These are phyloP conservation scores for Podospora sp. DNA, from an alignment of 495 filamentous ascomycete species.

Conservation along the genomic window DNA sequence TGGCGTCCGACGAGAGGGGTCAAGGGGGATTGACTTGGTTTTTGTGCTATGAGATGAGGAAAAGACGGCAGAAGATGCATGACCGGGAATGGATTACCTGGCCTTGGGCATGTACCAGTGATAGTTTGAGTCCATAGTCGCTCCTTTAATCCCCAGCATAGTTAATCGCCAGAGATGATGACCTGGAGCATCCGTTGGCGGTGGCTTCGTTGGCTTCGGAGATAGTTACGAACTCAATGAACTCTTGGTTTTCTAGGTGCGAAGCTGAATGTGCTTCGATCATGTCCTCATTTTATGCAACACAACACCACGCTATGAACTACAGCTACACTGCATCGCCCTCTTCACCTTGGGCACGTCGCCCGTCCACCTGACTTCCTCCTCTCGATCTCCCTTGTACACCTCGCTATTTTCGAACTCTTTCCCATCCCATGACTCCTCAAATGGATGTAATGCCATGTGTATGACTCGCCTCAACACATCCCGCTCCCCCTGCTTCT, in stretches of 20 bases:
- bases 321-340: conserved; percentile 91
- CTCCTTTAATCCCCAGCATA: conserved; percentile 30
- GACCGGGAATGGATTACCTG: conserved; percentile 36
- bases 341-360: conserved; percentile 79
- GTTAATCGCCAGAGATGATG: not conserved
- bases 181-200: not conserved
- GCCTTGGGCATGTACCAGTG: conserved; percentile 40
- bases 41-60: conserved; percentile 26
- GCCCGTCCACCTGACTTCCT: conserved; percentile 82
- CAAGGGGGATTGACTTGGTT: conserved; percentile 17
- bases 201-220: not conserved
- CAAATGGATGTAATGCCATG: conserved; percentile 79
- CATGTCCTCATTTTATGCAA: not conserved
- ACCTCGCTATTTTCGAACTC: conserved; percentile 35
- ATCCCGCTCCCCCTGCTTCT: conserved; percentile 78
- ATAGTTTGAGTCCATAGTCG: conserved; percentile 40
- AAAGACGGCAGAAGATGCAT: conserved; percentile 31
- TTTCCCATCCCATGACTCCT: conserved; percentile 69
- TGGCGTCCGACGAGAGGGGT: not conserved
- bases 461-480: conserved; percentile 75
- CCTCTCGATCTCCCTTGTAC: conserved; percentile 60
- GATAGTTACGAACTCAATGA: not conserved
- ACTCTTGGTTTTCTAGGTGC: not conserved
- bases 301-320: conserved; percentile 43
- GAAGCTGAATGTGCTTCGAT: not conserved